These are phyloP conservation scores for Biscutella laevigata DNA, from an alignment of 441 rosid species.

Conservation along the genomic window DNA sequence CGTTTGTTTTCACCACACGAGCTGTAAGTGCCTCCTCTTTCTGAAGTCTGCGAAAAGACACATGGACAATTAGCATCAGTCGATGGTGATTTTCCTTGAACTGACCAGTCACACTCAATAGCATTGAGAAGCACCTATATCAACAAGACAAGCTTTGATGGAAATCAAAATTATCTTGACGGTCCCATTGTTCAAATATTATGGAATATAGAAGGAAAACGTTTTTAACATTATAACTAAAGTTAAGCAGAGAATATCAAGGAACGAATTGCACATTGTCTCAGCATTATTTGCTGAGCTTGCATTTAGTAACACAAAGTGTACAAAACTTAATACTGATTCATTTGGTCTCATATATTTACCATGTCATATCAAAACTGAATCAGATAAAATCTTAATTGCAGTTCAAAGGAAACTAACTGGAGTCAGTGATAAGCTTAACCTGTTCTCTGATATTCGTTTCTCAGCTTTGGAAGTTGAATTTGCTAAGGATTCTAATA, in stretches of 20 bases:
- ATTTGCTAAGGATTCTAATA: constrained; percentile 82
- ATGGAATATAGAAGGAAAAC: background rate
- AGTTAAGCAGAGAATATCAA: background rate
- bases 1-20: constrained; percentile 74
- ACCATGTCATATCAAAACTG: background rate
- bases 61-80: constrained; percentile 2
- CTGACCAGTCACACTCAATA: background rate
- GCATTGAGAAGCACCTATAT: background rate
- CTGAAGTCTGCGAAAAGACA: constrained; percentile 52
- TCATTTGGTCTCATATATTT: background rate
- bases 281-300: constrained; percentile 6
- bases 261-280: background rate
- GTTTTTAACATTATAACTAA: background rate
- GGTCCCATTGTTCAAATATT: background rate
- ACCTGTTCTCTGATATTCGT: constrained; percentile 87
- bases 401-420: background rate
- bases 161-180: background rate
- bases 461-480: constrained; percentile 78
- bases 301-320: constrained; percentile 2
- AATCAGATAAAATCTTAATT: background rate
- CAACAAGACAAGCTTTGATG: constrained; percentile 1
- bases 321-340: background rate
- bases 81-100: background rate
- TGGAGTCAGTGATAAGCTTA: background rate
- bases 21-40: constrained; percentile 90